These are phyloP conservation scores for Pseudogymnoascus sp. DNA, from an alignment of 2,329 filamentous ascomycete species.

Conservation along the genomic window DNA sequence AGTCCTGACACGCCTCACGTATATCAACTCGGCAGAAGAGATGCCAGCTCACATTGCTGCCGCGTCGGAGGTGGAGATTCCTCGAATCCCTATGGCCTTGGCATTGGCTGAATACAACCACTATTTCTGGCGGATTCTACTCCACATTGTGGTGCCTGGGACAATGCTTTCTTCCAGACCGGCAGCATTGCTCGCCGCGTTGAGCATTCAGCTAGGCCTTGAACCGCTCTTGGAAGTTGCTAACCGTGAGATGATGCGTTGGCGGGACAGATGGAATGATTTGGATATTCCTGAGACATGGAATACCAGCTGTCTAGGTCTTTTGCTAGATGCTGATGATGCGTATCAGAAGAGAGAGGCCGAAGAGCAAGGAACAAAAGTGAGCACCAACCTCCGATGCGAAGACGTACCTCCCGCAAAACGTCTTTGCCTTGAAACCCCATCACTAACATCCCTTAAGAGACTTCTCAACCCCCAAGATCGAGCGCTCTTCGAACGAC, in stretches of 20 bases:
- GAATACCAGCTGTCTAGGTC: background rate
- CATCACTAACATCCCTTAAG: background rate
- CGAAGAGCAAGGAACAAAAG: background rate
- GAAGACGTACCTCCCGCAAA: background rate
- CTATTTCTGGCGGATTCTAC: background rate
- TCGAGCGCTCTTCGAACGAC: background rate
- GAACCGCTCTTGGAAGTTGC: background rate
- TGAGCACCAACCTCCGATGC: background rate
- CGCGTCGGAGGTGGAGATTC: background rate
- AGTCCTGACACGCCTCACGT: constrained; percentile 36
- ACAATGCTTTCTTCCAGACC: background rate
- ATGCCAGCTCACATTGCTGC: background rate
- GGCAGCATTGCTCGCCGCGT: background rate
- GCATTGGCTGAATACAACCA: background rate
- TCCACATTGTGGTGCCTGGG: background rate
- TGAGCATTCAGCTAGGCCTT: background rate
- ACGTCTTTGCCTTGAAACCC: background rate
- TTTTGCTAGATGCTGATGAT: background rate
- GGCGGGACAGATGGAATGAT: background rate
- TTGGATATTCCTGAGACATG: background rate
- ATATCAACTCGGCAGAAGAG: background rate
- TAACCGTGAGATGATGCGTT: background rate
- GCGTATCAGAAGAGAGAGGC: background rate
- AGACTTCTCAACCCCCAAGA: background rate
- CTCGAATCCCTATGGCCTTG: background rate